Evolutionary conservation across 169 alveolate species (phyloP).

Genomic region (Fabrea salina): DNA sequence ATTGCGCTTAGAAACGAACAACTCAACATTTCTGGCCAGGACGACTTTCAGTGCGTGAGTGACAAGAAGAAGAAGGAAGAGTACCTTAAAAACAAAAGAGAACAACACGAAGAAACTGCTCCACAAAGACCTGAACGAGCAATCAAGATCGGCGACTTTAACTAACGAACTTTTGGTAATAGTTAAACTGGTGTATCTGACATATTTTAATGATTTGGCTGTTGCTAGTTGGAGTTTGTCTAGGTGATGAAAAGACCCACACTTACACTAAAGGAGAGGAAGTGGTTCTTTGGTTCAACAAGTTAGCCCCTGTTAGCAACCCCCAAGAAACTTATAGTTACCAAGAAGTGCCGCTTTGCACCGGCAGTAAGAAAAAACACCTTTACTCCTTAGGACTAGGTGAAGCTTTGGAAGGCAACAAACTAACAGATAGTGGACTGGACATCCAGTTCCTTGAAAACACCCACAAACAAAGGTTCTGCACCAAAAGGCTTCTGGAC

Average conservation of each 20-base stretch:
- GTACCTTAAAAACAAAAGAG: constrained; percentile 12
- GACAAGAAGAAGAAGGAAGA: not conserved
- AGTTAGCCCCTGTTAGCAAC: not conserved
- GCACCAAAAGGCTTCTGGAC: not conserved
- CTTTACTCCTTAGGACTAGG: not conserved
- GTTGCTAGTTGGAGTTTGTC: too few relatives aligned
- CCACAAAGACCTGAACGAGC: constrained; percentile 40
- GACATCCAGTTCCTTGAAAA: not conserved
- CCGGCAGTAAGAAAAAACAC: not conserved
- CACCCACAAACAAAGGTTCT: not conserved
- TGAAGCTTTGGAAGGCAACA: constrained; percentile 27
- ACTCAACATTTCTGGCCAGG: constrained; percentile 33
- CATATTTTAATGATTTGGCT: too few relatives aligned
- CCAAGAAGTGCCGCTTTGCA: constrained; percentile 24
- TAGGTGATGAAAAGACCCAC: not conserved
- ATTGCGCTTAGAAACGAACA: constrained; percentile 44
- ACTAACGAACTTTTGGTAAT: not conserved
- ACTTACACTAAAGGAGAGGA: constrained; percentile 15
- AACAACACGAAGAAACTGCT: constrained; percentile 21
- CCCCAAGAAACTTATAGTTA: constrained; percentile 36
- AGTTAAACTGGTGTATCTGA: not conserved
- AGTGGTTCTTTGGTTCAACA: constrained; percentile 8
- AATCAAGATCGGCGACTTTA: constrained; percentile 31
- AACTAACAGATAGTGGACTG: not conserved
- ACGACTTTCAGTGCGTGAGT: constrained; percentile 13